Evolutionary conservation across 2,329 filamentous ascomycete genomes (phyloP), one percentile per base, ranked within the genome.

Genomic region (Fusarium euwallaceae): DNA sequence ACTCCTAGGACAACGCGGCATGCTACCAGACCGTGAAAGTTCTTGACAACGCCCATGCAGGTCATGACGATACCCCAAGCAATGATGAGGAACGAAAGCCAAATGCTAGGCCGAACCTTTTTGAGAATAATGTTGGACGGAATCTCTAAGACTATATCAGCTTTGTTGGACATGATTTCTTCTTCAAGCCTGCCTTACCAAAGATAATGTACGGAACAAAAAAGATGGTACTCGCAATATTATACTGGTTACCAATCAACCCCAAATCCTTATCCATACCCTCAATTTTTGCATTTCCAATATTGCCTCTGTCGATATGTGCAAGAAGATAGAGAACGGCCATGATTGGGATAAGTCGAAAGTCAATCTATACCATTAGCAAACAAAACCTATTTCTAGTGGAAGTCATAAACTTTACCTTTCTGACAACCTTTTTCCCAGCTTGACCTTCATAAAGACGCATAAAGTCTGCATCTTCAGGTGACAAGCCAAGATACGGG

Each of bases 141-240:
- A 17, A 81, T 77, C 67, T 84, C 80, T 53, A 77, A 76, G 80
- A 89, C 5, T 17, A 4, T 0, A 11, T 74, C 16, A 67, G 69
- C 41, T 27, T 39, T 56, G 8, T 36, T 66, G 10, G 6, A 61
- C 11, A 4, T 32, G 5, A n/a, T n/a, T 22, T 4, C n/a, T 41
- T 12, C 39, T 16, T 5, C 16, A 9, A 20, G 16, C 4, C 14
- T n/a, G 29, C 29, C 64, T 20, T 29, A 71, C 72, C 61, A 27
- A 70, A 73, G 12, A 76, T 82, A 0, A 90, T 86, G 69, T 91
- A 92, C 10, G 89, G 89, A 1, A 88, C 84, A 0, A 88, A 90
- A 85, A 89, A 92, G 48, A 85, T 86, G 4, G 87, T 85, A 61
- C 73, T 76, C 34, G 82, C 76, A 58, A 89, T 87, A 66, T 90